Conservation (phyloP, 805 yeast genomes). For the Saccharomyces cerevisiae region DNA sequence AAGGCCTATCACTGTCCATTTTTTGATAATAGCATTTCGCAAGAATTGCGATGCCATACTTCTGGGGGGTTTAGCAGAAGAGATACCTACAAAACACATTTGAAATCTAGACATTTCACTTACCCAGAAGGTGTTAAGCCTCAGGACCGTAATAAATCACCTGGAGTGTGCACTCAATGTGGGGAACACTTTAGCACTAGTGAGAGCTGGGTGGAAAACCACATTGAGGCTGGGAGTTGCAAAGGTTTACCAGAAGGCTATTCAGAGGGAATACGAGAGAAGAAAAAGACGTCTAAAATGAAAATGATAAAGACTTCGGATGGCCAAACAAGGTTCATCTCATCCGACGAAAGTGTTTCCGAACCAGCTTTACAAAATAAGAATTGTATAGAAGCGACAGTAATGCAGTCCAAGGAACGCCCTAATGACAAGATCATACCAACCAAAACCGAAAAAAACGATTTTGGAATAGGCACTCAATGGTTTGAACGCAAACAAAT, state of each 20-base stretch:
- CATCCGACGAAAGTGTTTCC: constrained; percentile 23
- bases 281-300: constrained; percentile 20
- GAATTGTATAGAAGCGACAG: background rate
- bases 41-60: constrained; percentile 26
- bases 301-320: constrained; percentile 21
- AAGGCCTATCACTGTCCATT: constrained; percentile 63
- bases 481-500: background rate
- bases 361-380: background rate
- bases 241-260: constrained; percentile 36
- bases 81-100: constrained; percentile 87
- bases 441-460: background rate
- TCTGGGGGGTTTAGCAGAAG: constrained; percentile 83
- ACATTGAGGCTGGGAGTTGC: constrained; percentile 73
- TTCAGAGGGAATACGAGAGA: constrained; percentile 17
- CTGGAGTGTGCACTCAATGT: constrained; percentile 80
- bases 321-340: constrained; percentile 30
- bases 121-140: constrained; percentile 81
- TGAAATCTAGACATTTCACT: constrained; percentile 77
- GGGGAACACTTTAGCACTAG: constrained; percentile 57
- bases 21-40: constrained; percentile 27
- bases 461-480: background rate
- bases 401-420: background rate
- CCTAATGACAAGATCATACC: background rate
- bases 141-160: constrained; percentile 51
- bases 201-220: constrained; percentile 69